Evolutionary conservation across 306 rosid species (phyloP).

Genomic region (Pachyrhizus erosus): DNA sequence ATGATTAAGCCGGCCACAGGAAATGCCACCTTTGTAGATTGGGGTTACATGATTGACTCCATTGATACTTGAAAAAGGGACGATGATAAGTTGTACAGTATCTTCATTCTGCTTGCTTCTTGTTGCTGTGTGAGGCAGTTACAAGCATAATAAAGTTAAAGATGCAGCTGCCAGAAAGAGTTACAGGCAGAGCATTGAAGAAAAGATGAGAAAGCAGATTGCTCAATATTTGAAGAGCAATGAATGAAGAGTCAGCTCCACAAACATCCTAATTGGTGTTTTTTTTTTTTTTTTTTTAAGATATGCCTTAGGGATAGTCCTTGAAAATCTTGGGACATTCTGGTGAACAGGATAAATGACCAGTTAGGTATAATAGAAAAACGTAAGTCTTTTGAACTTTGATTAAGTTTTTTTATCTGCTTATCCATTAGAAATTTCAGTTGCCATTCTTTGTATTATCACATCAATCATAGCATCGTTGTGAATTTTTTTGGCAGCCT

Average conservation of each 20-base stretch:
- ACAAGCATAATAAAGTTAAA: constrained; percentile 28
- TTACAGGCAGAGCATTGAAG: constrained; percentile 31
- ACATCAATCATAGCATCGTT: constrained; percentile 36
- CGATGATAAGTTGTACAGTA: constrained; percentile 43
- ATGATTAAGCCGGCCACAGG: constrained; percentile 11
- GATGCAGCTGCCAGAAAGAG: constrained; percentile 37
- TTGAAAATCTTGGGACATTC: constrained; percentile 25
- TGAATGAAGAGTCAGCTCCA: constrained; percentile 36
- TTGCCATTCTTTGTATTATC: constrained; percentile 46
- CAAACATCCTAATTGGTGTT: constrained; percentile 14
- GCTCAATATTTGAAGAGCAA: constrained; percentile 48
- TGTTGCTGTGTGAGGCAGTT: not conserved
- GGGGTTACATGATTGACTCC: constrained; percentile 32
- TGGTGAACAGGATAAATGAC: constrained; percentile 35
- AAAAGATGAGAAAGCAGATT: constrained; percentile 40
- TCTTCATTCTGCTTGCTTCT: constrained; percentile 40
- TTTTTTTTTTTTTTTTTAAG: not conserved
- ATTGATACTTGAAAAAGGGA: constrained; percentile 17
- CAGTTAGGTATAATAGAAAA: constrained; percentile 45
- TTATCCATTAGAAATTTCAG: constrained; percentile 41
- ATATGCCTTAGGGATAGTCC: constrained; percentile 5
- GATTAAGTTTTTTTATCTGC: constrained; percentile 31
- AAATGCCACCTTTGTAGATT: constrained; percentile 26
- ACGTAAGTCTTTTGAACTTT: constrained; percentile 45
- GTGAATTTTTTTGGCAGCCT: constrained; percentile 23